phyloP scores from a whole-genome alignment of 2,329 filamentous ascomycete species.

The Sarocladium kiliense region DNA sequence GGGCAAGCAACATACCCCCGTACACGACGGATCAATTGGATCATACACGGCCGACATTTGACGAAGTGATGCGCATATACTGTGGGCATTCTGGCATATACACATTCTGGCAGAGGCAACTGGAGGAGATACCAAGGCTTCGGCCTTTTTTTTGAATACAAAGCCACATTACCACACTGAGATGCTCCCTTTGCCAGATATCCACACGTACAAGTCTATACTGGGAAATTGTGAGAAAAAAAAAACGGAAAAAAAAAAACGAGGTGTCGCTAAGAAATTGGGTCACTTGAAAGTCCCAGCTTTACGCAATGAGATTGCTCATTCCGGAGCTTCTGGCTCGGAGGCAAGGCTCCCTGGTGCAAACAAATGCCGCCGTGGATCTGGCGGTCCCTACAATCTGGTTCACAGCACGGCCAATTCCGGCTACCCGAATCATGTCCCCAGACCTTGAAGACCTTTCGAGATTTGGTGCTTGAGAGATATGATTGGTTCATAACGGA shows the following conservation, averaged over 20 bases:
- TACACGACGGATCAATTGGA: constrained; percentile 6
- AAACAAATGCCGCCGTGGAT: constrained; percentile 9
- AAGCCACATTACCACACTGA: not conserved
- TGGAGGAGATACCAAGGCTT: constrained; percentile 7
- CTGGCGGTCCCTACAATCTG: constrained; percentile 2
- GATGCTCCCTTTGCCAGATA: not conserved
- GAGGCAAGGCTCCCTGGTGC: not conserved
- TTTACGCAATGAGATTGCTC: not conserved
- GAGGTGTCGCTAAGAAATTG: too few species aligned
- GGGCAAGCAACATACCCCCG: constrained; percentile 3
- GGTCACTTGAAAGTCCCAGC: not conserved
- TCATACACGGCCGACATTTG: constrained; percentile 6
- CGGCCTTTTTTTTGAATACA: constrained; percentile 2
- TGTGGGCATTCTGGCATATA: constrained; percentile 5
- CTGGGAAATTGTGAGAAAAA: too few species aligned
- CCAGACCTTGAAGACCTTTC: not conserved
- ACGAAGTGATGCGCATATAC: constrained; percentile 5
- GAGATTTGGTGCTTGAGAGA: not conserved
- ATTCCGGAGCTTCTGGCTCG: not conserved
- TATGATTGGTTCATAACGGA: constrained; percentile 4
- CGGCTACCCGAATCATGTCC: constrained; percentile 8
- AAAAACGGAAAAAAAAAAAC: too few species aligned
- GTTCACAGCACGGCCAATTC: not conserved
- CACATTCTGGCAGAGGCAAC: constrained; percentile 5
- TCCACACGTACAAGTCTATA: too few species aligned